phyloP scores from a whole-genome alignment of 495 filamentous ascomycete genomes.

The Talaromyces nanjingensis region DNA sequence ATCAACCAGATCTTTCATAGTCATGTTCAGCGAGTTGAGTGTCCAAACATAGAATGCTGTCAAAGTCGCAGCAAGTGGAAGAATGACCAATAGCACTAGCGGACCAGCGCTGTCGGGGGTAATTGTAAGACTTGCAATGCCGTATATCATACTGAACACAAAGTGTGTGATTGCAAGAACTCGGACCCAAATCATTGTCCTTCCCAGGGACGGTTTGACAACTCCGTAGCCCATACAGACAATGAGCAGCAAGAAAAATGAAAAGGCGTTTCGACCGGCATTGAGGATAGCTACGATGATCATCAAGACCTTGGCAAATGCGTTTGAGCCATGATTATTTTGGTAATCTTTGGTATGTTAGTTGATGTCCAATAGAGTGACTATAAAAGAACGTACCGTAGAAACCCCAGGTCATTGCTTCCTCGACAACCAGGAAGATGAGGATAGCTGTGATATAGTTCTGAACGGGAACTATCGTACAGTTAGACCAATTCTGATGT shows the following conservation, averaged over 20 bases:
- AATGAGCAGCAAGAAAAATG: conserved; percentile 96
- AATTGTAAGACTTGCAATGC: conserved; percentile 80
- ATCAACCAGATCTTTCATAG: conserved; percentile 90
- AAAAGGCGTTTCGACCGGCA: conserved; percentile 91
- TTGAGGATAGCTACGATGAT: conserved; percentile 86
- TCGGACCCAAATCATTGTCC: conserved; percentile 92
- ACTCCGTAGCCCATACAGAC: conserved; percentile 99
- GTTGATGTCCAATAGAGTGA: conserved; percentile 6
- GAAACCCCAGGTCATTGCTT: conserved; percentile 97
- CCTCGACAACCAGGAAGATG: conserved; percentile 88
- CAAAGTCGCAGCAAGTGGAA: conserved; percentile 84
- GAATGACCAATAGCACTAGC: conserved; percentile 88
- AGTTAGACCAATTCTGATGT: conserved; percentile 24
- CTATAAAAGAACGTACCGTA: conserved; percentile 44
- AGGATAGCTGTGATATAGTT: conserved; percentile 99
- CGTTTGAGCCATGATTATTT: conserved; percentile 80
- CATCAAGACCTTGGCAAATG: conserved; percentile 74
- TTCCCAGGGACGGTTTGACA: conserved; percentile 87
- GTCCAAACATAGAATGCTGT: conserved; percentile 99
- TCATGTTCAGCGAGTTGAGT: conserved; percentile 85
- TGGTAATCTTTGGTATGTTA: conserved; percentile 58
- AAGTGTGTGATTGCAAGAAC: conserved; percentile 88
- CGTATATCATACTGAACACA: conserved; percentile 89
- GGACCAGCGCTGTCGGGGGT: conserved; percentile 69
- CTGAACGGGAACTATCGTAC: conserved; percentile 74